phyloP scores from a whole-genome alignment of 129 eudicot genomes.

The Arctium lappa region DNA sequence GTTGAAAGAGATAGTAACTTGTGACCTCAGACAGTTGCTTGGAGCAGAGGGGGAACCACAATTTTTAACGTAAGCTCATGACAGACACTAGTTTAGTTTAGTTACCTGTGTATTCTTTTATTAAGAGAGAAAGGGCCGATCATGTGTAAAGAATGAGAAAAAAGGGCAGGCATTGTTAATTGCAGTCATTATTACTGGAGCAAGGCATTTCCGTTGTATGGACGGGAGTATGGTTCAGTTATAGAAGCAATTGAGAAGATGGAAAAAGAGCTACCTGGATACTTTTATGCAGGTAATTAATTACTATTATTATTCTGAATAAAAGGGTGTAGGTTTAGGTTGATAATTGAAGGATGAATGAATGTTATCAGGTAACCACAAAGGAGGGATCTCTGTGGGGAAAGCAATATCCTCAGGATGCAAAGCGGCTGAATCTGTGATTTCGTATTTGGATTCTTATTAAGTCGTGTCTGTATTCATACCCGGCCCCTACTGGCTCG shows the following conservation, averaged over 20 bases:
- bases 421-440: constrained; percentile 90
- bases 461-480: neutral
- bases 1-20: constrained; percentile 77
- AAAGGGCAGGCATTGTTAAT: neutral
- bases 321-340: neutral
- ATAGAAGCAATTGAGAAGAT: constrained; percentile 81
- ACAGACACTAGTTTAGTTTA: neutral
- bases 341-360: neutral
- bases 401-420: constrained; percentile 90
- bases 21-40: constrained; percentile 80
- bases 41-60: constrained; percentile 92
- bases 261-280: constrained; percentile 87
- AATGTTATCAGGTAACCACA: constrained; percentile 70
- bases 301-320: neutral
- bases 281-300: constrained; percentile 80
- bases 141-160: too few relatives aligned
- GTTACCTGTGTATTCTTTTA: neutral
- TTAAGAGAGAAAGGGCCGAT: too few relatives aligned
- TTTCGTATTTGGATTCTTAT: constrained; percentile 71
- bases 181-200: constrained; percentile 91
- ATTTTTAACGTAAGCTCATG: constrained; percentile 52
- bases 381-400: constrained; percentile 92
- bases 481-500: too few relatives aligned
- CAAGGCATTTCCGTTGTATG: constrained; percentile 92
- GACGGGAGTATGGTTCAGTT: constrained; percentile 64